Evolutionary conservation across 495 filamentous ascomycete species (phyloP), one percentile per base, ranked within the genome.

Genomic region (Trichoderma orchidacearum): DNA sequence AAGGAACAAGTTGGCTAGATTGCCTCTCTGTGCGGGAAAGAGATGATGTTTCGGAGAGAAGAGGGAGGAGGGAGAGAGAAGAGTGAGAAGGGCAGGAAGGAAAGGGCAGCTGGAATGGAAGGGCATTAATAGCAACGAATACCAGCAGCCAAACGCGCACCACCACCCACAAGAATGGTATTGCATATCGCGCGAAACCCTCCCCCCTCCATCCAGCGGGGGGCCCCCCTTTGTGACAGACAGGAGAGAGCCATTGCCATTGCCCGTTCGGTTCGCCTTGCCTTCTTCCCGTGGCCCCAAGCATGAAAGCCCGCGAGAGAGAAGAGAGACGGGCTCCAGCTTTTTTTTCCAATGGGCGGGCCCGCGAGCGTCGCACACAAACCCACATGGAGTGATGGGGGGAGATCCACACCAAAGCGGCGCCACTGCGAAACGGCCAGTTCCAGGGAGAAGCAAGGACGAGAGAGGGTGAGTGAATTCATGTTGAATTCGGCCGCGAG

Each of bases 91-190:
- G 41, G 21, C 18, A 27, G 21, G 41, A 48, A n/a, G n/a, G n/a
- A n/a, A 48, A 48, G 41, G 41, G 41, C 41, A 48, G 41, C 41
- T 48, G 41, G 41, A 48, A 48, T 48, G 41, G 41, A 48, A 23
- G 41, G 41, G 9, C n/a, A 18, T 17, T 7, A 48, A 25, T 25
- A 25, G 23, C 15, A n/a, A n/a, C n/a, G n/a, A 48, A 48, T 48
- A 25, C 41, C 36, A 41, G 36, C 17, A 41, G 21, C n/a, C 36
- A 41, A 41, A 41, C 36, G 21, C 1, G n/a, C 36, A 17, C n/a
- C 15, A 17, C n/a, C n/a, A n/a, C n/a, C n/a, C n/a, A n/a, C n/a
- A n/a, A n/a, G n/a, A n/a, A n/a, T n/a, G n/a, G n/a, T n/a, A n/a
- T n/a, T n/a, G n/a, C n/a, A n/a, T n/a, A n/a, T n/a, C n/a, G n/a